Evolutionary conservation across 805 yeast genomes (phyloP).

Genomic region (Ogataea dorogensis): DNA sequence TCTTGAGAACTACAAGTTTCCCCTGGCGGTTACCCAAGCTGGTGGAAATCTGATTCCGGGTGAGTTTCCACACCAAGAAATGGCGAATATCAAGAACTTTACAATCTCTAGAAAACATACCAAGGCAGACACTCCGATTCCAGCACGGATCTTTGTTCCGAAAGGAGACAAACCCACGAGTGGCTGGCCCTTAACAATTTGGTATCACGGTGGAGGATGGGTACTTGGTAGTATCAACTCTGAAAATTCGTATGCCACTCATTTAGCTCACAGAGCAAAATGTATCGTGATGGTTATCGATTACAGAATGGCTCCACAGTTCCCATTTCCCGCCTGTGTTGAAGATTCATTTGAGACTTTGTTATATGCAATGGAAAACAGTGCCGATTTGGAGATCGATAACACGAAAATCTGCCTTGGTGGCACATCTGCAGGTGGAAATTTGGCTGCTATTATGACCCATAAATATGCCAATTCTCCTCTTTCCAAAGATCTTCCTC

Average conservation of each 20-base stretch:
- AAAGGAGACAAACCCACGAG: conserved; percentile 22
- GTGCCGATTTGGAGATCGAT: conserved; percentile 31
- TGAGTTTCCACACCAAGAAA: conserved; percentile 26
- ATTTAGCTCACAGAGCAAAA: conserved; percentile 36
- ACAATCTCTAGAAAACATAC: conserved; percentile 28
- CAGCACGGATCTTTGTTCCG: conserved; percentile 33
- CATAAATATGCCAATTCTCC: conserved; percentile 35
- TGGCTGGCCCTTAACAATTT: conserved; percentile 32
- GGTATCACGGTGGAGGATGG: conserved; percentile 39
- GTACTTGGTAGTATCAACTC: conserved; percentile 34
- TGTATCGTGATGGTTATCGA: conserved; percentile 43
- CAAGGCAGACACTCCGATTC: conserved; percentile 23
- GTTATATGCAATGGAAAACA: conserved; percentile 30
- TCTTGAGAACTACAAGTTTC: conserved; percentile 24
- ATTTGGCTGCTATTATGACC: conserved; percentile 36
- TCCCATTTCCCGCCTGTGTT: conserved; percentile 47
- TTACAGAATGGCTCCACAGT: conserved; percentile 50
- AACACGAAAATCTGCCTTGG: conserved; percentile 38
- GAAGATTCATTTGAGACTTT: conserved; percentile 42
- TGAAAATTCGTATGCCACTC: conserved; percentile 42
- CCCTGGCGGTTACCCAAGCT: conserved; percentile 22
- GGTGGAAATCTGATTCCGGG: conserved; percentile 31
- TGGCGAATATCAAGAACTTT: conserved; percentile 20
- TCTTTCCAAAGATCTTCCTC: conserved; percentile 29
- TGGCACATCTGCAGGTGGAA: conserved; percentile 49